Conservation (phyloP, 257 asterid genomes). For the Paraleonurus japonicus region DNA sequence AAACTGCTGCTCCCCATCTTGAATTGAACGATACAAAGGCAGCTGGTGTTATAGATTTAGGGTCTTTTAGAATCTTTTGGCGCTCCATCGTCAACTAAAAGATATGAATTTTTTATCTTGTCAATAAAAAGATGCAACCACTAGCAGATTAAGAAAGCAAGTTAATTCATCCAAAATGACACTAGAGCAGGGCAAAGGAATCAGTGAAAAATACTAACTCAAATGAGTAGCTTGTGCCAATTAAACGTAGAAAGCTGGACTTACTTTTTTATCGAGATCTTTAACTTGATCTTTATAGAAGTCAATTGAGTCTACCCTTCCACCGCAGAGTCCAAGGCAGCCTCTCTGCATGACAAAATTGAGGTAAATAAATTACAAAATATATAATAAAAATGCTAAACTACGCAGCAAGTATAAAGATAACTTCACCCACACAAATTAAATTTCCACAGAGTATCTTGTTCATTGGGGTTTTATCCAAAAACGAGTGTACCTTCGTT, state of each 20-base stretch:
- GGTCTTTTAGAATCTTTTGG: conserved; percentile 66
- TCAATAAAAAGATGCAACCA: conserved; percentile 14
- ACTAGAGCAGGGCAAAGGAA: not conserved
- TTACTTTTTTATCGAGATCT: conserved; percentile 65
- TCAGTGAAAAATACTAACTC: not conserved
- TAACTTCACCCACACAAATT: not conserved
- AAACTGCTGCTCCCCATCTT: conserved; percentile 97
- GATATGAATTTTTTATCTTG: not conserved
- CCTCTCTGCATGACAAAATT: conserved; percentile 58
- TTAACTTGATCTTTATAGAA: conserved; percentile 61
- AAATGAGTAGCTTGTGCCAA: not conserved
- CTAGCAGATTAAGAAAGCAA: conserved; percentile 1
- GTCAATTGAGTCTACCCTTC: conserved; percentile 78
- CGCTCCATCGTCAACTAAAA: conserved; percentile 82
- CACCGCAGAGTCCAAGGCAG: conserved; percentile 82
- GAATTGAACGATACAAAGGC: conserved; percentile 92
- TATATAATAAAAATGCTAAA: not conserved
- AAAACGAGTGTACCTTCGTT: conserved; percentile 48
- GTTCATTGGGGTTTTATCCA: not conserved
- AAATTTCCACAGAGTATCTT: not conserved
- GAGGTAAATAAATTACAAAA: too few relatives aligned
- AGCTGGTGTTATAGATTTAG: conserved; percentile 63
- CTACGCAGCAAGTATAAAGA: not conserved
- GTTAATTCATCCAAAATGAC: not conserved
- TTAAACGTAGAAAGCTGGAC: conserved; percentile 22